Conservation (phyloP, 495 filamentous ascomycete species). For the Lindgomyces ingoldianus region DNA sequence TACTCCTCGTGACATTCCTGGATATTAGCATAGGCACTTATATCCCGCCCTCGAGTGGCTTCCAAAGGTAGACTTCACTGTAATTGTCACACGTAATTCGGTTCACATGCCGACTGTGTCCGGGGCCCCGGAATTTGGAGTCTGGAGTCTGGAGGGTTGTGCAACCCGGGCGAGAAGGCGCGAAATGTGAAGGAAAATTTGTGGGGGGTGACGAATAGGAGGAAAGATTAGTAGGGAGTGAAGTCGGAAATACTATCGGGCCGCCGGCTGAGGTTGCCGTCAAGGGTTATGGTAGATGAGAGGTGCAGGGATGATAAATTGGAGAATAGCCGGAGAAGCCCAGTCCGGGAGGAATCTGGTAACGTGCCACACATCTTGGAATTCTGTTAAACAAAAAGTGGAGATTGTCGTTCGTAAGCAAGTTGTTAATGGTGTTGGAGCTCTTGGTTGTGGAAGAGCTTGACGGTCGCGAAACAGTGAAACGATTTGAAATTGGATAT, state of each 20-base stretch:
- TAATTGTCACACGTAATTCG: not conserved
- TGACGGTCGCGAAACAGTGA: not conserved
- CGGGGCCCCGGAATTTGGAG: constrained; percentile 29
- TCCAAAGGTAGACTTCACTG: not conserved
- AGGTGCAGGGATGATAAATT: constrained; percentile 17
- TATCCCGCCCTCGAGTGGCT: constrained; percentile 1
- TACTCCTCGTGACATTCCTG: constrained; percentile 20
- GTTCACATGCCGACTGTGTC: constrained; percentile 14
- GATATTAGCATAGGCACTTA: constrained; percentile 18
- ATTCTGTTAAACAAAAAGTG: constrained; percentile 1
- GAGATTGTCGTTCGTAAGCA: not conserved
- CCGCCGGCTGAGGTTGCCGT: constrained; percentile 33
- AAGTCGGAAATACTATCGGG: constrained; percentile 28
- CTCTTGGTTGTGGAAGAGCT: not conserved
- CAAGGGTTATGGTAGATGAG: constrained; percentile 25
- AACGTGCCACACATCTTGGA: constrained; percentile 19
- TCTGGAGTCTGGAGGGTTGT: not conserved
- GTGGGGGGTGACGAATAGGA: not conserved
- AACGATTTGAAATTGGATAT: not conserved
- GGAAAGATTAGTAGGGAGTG: not conserved
- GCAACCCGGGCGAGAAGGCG: not conserved
- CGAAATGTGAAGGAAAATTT: not conserved
- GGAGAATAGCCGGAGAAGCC: constrained; percentile 8
- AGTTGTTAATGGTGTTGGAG: not conserved
- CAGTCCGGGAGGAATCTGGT: constrained; percentile 14